A percentile compares a stretch with the other conserved stretches of the same genome.
Evolutionary conservation across 768 basidiomycete species (phyloP).

Genomic region (Roridomyces roridus): DNA sequence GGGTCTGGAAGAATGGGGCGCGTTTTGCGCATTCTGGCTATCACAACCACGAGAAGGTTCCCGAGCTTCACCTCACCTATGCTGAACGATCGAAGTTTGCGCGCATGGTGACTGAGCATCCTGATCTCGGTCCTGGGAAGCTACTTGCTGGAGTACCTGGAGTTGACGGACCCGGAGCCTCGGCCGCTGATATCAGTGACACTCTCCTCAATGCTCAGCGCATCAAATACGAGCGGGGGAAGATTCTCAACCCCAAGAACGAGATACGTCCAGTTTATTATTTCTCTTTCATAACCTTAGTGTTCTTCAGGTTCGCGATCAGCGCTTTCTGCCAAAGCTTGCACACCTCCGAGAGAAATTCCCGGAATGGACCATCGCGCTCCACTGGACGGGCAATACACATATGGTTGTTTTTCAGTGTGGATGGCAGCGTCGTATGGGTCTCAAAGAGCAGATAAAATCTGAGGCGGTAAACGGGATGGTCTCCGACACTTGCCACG

Average conservation of each 20-base stretch:
- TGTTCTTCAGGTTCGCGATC: constrained; percentile 1
- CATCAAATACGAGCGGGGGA: constrained; percentile 27
- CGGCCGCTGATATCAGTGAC: constrained; percentile 30
- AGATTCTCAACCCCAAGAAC: constrained; percentile 15
- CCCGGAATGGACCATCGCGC: constrained; percentile 20
- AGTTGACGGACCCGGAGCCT: constrained; percentile 28
- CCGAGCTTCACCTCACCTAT: neutral
- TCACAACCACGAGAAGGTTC: constrained; percentile 11
- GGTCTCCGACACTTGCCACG: constrained; percentile 43
- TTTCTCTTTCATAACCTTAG: neutral
- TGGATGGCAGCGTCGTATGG: constrained; percentile 23
- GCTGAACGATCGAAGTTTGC: neutral
- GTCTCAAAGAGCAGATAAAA: constrained; percentile 23
- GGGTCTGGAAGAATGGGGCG: constrained; percentile 5
- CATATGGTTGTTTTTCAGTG: constrained; percentile 29
- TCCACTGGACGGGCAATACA: constrained; percentile 16
- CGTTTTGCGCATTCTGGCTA: constrained; percentile 6
- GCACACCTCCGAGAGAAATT: constrained; percentile 17
- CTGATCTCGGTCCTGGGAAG: constrained; percentile 12
- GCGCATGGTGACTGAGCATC: constrained; percentile 9
- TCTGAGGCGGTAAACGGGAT: constrained; percentile 37
- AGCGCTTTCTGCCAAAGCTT: constrained; percentile 8
- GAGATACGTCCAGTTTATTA: neutral
- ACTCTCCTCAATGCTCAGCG: constrained; percentile 26
- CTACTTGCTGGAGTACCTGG: constrained; percentile 28